Evolutionary conservation across 257 asterid species (phyloP), one percentile per base, ranked within the genome.

Genomic region (Primulina tabacum): DNA sequence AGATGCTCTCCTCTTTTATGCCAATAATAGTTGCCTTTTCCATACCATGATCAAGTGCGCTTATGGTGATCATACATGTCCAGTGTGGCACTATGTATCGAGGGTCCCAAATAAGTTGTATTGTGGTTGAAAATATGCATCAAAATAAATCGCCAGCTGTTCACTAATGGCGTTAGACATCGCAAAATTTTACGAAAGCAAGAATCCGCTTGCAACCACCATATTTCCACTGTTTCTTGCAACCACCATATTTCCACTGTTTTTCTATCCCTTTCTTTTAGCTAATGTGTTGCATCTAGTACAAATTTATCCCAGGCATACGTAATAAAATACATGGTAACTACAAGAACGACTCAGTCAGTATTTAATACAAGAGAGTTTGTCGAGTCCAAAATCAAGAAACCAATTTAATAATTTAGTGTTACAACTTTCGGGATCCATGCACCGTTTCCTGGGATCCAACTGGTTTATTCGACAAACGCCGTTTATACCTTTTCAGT

Each of bases 401-500:
- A 43, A 43, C 18, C n/a, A 43, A 43, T 43, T 43, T 43, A 43
- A 43, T n/a, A n/a, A 14, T 43, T 43, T 20, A 81, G 68, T 20
- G 72, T 20, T 26, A 77, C 73, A 50, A 56, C 79, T 76, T 84
- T 72, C 78, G 81, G 26, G 61, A 9, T 16, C 77, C 83, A 11
- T 69, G 64, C n/a, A 73, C 86, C 24, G 40, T 58, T 74, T 86
- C 89, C 67, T 77, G 85, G 12, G 78, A 67, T 53, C 76, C 79
- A 14, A 68, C 87, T 8, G 93, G 86, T 76, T 84, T 90, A 32
- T 71, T 88, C 9, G 98, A 79, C 78, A 94, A 71, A 1, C 98
- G 87, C 1, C 99, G 96, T 64, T 89, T 94, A 79, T 94, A 94
- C 34, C 99, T 85, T 73, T 94, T 94, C 26, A 94, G 95, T 29